Conservation (phyloP, 192 early-diverging fungal species). For the Physocladia obscura region DNA sequence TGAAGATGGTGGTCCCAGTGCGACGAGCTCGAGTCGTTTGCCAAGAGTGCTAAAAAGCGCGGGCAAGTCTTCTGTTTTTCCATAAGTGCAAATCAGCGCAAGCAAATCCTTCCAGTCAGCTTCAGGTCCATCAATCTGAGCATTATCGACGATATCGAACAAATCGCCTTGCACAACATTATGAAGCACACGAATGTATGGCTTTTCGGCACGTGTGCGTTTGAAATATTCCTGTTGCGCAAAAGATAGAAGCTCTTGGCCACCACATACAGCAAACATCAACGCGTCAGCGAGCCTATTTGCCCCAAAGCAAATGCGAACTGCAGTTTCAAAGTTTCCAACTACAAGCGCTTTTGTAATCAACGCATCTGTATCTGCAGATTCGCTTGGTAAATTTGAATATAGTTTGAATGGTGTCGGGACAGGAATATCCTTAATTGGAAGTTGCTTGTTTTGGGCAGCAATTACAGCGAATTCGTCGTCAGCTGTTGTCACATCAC, state of each 20-base stretch:
- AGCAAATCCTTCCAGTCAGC: constrained; percentile 87
- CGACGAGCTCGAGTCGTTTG: constrained; percentile 36
- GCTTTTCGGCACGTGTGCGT: constrained; percentile 59
- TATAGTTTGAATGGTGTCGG: constrained; percentile 45
- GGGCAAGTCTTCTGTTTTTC: constrained; percentile 71
- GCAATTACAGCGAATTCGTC: constrained; percentile 55
- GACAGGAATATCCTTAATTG: neutral
- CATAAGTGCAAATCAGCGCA: constrained; percentile 92
- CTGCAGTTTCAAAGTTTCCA: constrained; percentile 92
- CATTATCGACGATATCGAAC: constrained; percentile 74
- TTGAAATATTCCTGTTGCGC: constrained; percentile 87
- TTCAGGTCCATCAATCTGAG: constrained; percentile 54
- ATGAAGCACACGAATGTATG: constrained; percentile 84
- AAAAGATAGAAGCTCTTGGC: constrained; percentile 67
- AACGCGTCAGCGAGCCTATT: constrained; percentile 84
- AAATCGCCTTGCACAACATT: constrained; percentile 79
- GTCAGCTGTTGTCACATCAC: constrained; percentile 22
- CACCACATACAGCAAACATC: constrained; percentile 85
- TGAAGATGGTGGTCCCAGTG: neutral
- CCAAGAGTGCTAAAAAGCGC: constrained; percentile 43
- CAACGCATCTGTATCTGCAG: constrained; percentile 72
- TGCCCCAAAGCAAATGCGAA: constrained; percentile 78
- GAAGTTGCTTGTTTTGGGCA: constrained; percentile 29
- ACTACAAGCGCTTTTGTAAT: constrained; percentile 83
- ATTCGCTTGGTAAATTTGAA: constrained; percentile 39